Base-by-base conservation (phyloP, 805 yeast species). In the Candida pseudofarinosa region DNA sequence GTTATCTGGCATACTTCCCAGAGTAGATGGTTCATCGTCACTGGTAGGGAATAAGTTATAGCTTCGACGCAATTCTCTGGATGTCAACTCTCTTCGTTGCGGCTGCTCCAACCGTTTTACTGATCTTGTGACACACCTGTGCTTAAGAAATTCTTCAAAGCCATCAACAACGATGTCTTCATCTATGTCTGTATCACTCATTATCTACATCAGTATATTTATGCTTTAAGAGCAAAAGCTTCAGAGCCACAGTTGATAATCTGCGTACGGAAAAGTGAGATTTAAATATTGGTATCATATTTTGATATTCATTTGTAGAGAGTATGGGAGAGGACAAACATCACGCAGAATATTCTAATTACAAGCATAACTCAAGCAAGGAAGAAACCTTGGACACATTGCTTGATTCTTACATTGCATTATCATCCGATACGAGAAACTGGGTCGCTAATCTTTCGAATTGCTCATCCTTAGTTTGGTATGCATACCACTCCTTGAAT, bases 391-490 rank as follows among this genome's bases (percentile, higher is more conserved):
- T 89, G 16, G 77, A 80, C 43, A 69, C 67, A 44, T 63, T 87
- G 3, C 39, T 85, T 1, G 74, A 69, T 38, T 77, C 88, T 1
- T 86, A 86, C 51, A 69, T 71, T 37, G 89, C 91, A 0, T 68
- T 91, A 13, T 63, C 81, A 1, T 67, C 57, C 0, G 88, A 71
- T 6, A 86, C 83, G 45, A 57, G 66, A 26, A 86, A 88, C 63
- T 90, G 97, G 97, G 90, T 91, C 3, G 81, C 95, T 48, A 91
- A 93, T 56, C 65, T 89, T 28, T 79, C 97, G 19, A 91, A 91
- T 56, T 84, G 91, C 32, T 75, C 96, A 4, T 85, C 97, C 3
- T 70, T 91, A 44, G 51, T 93, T 39, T 91, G 97, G 96, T 83
- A 88, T 55, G 90, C 87, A 8, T 91, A 88, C 62, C 83, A 77